phyloP scores from a whole-genome alignment of 768 basidiomycete species.

The Cystofilobasidium ferigula region DNA sequence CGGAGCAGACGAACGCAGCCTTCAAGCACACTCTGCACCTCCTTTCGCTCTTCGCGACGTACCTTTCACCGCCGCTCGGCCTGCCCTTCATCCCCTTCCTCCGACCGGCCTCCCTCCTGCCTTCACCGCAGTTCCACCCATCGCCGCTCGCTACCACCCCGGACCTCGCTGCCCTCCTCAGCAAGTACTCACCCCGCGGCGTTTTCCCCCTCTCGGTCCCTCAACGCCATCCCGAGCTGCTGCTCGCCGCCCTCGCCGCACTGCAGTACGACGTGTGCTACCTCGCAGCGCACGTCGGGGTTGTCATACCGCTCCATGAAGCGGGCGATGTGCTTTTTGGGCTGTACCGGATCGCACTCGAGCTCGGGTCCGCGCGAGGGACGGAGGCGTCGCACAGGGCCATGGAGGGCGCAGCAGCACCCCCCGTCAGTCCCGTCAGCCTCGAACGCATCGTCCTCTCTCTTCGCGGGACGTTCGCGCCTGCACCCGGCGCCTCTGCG shows the following conservation, averaged over 20 bases:
- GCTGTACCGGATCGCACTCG: conserved; percentile 4
- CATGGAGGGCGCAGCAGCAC: not conserved
- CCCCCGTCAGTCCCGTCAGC: not conserved
- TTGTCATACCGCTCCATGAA: conserved; percentile 8
- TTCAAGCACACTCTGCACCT: conserved; percentile 1
- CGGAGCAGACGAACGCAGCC: not conserved
- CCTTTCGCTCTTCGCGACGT: conserved; percentile 11
- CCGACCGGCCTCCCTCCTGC: not conserved
- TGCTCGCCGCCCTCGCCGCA: not conserved
- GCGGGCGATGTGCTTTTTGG: not conserved
- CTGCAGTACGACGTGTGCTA: conserved; percentile 11
- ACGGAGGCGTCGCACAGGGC: not conserved
- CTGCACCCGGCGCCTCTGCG: not conserved
- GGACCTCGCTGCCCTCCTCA: not conserved
- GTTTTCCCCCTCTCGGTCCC: not conserved
- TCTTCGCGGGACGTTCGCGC: not conserved
- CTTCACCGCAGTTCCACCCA: not conserved
- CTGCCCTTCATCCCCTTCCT: conserved; percentile 14
- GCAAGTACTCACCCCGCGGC: not conserved
- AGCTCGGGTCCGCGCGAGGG: not conserved
- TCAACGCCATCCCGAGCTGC: not conserved
- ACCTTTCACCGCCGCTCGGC: conserved; percentile 7
- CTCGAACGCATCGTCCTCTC: conserved; percentile 2
- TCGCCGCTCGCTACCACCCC: not conserved
- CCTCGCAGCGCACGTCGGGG: not conserved